These are phyloP conservation scores for Grammothele lineata DNA, from an alignment of 768 basidiomycete species.

Conservation along the genomic window DNA sequence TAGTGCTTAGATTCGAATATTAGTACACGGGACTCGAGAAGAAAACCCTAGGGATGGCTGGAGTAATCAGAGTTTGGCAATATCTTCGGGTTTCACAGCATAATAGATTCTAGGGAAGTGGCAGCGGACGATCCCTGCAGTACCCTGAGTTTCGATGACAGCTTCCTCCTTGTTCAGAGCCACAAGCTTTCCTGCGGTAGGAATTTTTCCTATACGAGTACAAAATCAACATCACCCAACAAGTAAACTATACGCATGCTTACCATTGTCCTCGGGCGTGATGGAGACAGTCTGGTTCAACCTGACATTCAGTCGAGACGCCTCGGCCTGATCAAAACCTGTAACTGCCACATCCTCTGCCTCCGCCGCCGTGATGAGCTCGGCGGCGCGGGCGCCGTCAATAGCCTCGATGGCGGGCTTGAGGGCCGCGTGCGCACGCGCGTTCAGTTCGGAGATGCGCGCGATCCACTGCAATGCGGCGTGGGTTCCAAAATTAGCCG, in stretches of 20 bases:
- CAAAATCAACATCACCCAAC: too few relatives aligned
- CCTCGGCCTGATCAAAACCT: constrained; percentile 45
- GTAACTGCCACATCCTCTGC: constrained; percentile 35
- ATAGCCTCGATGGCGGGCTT: constrained; percentile 27
- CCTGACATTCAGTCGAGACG: constrained; percentile 36
- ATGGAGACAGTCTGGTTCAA: constrained; percentile 36
- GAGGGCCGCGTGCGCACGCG: constrained; percentile 21
- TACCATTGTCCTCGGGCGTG: constrained; percentile 47
- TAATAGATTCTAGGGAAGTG: constrained; percentile 49
- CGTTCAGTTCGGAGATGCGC: constrained; percentile 35
- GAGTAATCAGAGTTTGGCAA: constrained; percentile 18
- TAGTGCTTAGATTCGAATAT: too few relatives aligned
- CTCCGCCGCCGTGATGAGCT: constrained; percentile 33
- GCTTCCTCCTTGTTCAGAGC: constrained; percentile 45
- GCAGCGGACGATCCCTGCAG: constrained; percentile 36
- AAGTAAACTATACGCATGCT: too few relatives aligned
- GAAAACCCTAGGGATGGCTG: too few relatives aligned
- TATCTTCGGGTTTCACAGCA: constrained; percentile 7
- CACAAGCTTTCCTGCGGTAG: constrained; percentile 47
- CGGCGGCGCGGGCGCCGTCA: constrained; percentile 39
- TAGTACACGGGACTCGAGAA: too few relatives aligned
- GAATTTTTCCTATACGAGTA: constrained; percentile 28
- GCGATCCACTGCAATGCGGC: constrained; percentile 42
- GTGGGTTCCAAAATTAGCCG: not conserved
- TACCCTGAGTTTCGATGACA: constrained; percentile 42